phyloP scores from a whole-genome alignment of 2,329 filamentous ascomycete species.

The Penicillium sp. region DNA sequence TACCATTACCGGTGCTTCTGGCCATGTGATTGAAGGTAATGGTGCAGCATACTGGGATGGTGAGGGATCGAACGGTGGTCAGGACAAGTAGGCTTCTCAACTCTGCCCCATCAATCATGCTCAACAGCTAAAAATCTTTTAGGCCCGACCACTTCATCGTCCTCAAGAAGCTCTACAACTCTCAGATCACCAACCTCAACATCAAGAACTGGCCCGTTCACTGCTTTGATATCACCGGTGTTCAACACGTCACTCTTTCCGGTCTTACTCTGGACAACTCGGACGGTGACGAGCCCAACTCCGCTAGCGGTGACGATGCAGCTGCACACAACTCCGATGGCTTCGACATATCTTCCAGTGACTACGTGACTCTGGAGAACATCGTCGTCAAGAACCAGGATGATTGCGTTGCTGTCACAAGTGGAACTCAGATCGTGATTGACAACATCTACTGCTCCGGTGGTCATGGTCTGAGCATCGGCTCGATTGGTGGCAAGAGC shows the following conservation, averaged over 20 bases:
- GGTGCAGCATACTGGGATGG: slow-evolving; percentile 50
- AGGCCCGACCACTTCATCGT: slow-evolving; percentile 26
- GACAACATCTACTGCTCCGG: slow-evolving; percentile 46
- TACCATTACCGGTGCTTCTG: slow-evolving; percentile 41
- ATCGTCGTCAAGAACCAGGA: slow-evolving; percentile 57
- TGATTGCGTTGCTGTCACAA: slow-evolving; percentile 61
- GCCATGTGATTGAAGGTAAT: slow-evolving; percentile 42
- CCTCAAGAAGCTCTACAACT: slow-evolving; percentile 41
- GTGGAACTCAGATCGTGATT: slow-evolving; percentile 52
- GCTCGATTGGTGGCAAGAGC: slow-evolving; percentile 47
- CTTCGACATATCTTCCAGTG: slow-evolving; percentile 47
- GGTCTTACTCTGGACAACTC: slow-evolving; percentile 45
- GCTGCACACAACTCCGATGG: slow-evolving; percentile 61
- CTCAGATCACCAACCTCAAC: slow-evolving; percentile 40
- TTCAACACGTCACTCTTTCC: slow-evolving; percentile 37
- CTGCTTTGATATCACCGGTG: slow-evolving; percentile 40
- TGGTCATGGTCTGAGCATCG: slow-evolving; percentile 37
- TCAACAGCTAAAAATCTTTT: slow-evolving; percentile 35
- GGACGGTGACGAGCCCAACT: slow-evolving; percentile 39
- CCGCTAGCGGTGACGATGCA: slow-evolving; percentile 46
- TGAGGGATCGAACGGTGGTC: slow-evolving; percentile 51
- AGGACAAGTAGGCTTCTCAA: slow-evolving; percentile 24
- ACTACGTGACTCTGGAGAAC: slow-evolving; percentile 50
- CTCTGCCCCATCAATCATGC: neutral
- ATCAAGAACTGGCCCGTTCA: slow-evolving; percentile 47